Base-by-base conservation (phyloP, 371 early-diverging fungal species). In the Gilbertella persicaria region DNA sequence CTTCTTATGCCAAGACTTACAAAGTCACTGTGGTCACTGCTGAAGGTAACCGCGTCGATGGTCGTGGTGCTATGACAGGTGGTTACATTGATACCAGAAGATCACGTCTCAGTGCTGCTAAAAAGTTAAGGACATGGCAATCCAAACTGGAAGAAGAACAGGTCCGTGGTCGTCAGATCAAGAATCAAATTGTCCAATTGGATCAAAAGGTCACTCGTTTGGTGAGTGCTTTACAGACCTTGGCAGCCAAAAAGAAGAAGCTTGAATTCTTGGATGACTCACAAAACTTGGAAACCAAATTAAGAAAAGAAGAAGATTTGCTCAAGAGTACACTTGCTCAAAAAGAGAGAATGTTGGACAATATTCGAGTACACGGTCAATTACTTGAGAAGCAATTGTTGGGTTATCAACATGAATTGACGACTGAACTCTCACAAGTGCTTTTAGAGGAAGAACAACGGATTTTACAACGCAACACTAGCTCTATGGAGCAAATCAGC, bases 61-160 rank as follows among this genome's bases (percentile, higher is more conserved):
- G 92, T 16, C 93, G 92, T 58, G 99, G 99, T 39, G 92, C 94
- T 3, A 76, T 99, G 26, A 86, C 90, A 20, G 99, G 99, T 65
- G 99, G 99, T 37, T 96, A 82, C 62, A 73, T 82, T 41, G 96
- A 94, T 62, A 73, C 69, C 25, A 80, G 84, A 21, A 76, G 83
- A 23, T 88, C 94, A 7, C 83, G 93, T n/a, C 66, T 97, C 13
- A 87, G 86, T 41, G 80, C 89, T 1, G 86, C 87, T 33, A 80
- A 84, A 49, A 61, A 45, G 10, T 61, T 76, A 47, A 77, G 61
- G 43, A 37, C 48, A 1, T 67, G 66, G 50, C 70, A 71, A 39
- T 58, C 74, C 0, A 72, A 76, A 19, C 57, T 75, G 8, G 69
- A 79, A 24, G 62, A 78, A 14, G 86, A 82, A 24, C 75, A 75